These are phyloP conservation scores for Cercospora janseana DNA, from an alignment of 2,329 filamentous ascomycete genomes.

Conservation along the genomic window DNA sequence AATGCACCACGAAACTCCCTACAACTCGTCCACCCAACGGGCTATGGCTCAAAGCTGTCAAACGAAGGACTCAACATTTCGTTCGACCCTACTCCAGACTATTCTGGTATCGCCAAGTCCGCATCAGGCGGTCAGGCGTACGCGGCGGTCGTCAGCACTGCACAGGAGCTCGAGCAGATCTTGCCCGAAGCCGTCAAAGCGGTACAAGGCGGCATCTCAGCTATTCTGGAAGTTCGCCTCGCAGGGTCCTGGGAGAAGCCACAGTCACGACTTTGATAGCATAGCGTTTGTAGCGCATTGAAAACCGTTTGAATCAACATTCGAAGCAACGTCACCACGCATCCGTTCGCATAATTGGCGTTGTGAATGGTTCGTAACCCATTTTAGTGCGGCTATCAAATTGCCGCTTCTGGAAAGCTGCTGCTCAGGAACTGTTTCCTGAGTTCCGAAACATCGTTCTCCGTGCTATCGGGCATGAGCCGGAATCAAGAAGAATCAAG, in stretches of 20 bases:
- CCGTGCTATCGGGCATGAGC: not conserved
- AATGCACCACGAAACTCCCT: slow-evolving; percentile 63
- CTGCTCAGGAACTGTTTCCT: not conserved
- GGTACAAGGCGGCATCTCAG: slow-evolving; percentile 57
- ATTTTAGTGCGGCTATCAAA: not conserved
- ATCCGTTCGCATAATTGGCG: no score
- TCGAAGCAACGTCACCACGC: no score
- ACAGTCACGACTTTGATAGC: not conserved
- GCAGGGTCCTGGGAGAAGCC: slow-evolving; percentile 55
- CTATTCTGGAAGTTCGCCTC: slow-evolving; percentile 62
- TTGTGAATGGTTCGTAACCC: no score
- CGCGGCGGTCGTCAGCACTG: slow-evolving; percentile 58
- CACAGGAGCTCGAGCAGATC: slow-evolving; percentile 54
- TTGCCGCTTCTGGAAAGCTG: not conserved
- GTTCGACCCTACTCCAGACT: slow-evolving; percentile 65
- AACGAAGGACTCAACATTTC: slow-evolving; percentile 66
- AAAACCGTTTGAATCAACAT: no score
- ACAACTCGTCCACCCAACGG: slow-evolving; percentile 64
- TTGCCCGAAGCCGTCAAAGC: slow-evolving; percentile 58
- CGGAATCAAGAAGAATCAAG: no score
- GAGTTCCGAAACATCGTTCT: not conserved
- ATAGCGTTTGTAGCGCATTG: not conserved
- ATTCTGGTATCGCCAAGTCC: slow-evolving; percentile 65
- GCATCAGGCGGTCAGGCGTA: slow-evolving; percentile 62
- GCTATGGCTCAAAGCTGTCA: slow-evolving; percentile 58